Conservation (phyloP, 768 basidiomycete species). For the Boletellus emodensis region DNA sequence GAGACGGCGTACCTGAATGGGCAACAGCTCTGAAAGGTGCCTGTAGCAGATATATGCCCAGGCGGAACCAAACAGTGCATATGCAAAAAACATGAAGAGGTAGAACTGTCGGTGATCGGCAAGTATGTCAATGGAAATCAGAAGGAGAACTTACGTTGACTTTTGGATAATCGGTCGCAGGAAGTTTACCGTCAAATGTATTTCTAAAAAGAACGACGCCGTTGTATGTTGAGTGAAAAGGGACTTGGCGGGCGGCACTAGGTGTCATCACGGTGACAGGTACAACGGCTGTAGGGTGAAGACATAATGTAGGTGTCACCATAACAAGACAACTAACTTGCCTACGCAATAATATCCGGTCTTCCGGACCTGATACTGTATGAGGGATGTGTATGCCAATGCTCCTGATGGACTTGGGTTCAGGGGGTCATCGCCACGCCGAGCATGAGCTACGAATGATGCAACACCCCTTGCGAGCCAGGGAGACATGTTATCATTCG, state of each 20-base stretch:
- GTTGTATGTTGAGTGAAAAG: constrained; percentile 71
- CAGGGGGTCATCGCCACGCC: constrained; percentile 27
- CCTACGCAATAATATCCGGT: constrained; percentile 98
- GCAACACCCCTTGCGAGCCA: constrained; percentile 37
- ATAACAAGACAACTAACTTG: constrained; percentile 36
- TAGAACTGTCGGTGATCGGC: constrained; percentile 61
- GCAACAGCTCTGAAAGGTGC: constrained; percentile 79
- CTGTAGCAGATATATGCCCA: constrained; percentile 87
- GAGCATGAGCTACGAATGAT: constrained; percentile 7
- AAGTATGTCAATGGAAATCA: neutral
- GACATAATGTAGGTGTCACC: neutral
- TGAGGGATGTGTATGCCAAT: constrained; percentile 61
- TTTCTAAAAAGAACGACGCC: constrained; percentile 85
- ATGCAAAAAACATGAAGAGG: constrained; percentile 77
- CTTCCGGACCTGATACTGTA: constrained; percentile 77
- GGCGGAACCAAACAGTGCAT: constrained; percentile 56
- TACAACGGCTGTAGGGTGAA: constrained; percentile 59
- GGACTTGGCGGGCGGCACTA: constrained; percentile 33
- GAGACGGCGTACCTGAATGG: constrained; percentile 65
- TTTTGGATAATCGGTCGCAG: constrained; percentile 96
- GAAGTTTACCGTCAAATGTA: constrained; percentile 80
- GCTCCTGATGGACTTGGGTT: constrained; percentile 51
- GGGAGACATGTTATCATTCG: constrained; percentile 45
- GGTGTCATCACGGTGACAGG: constrained; percentile 76
- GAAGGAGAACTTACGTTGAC: constrained; percentile 64